Evolutionary conservation across 352 stramenopile genomes (phyloP), one percentile per base, ranked within the genome.

Genomic region (Phytophthora cajani): DNA sequence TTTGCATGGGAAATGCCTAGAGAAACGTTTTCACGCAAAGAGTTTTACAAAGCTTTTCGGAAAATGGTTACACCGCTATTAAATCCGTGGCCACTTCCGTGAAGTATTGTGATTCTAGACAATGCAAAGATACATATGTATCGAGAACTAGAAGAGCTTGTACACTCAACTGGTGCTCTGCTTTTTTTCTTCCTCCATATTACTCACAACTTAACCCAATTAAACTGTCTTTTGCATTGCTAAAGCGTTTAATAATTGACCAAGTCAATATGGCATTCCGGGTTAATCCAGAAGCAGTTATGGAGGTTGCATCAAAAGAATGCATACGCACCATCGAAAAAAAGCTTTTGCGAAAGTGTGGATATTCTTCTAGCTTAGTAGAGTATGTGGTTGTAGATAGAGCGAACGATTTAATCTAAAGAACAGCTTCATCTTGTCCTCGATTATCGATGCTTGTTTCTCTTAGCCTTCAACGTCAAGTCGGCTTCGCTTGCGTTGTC

Each of bases 111-210:
- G 19, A 50, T 49, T 36, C 54, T 60, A 33, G 56, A 62, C 40
- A 62, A 62, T 53, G 40, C 56, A 11, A 62, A 62, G 40, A 62
- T 62, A 51, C 56, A 42, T n/a, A 52, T 62, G 40, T 58, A 58
- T 50, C 40, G n/a, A 17, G 12, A 68, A 12, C 11, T 67, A 16
- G 47, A 67, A 47, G 50, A 51, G 11, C n/a, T 56, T 4, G 61
- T 61, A 9, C 50, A 62, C 44, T 49, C 52, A 10, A 60, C 33
- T 1, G 51, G 61, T 19, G 36, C 33, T 14, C 23, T 70, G 3
- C 40, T 73, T 11, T 71, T 71, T n/a, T 71, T 67, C 42, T 71
- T 2, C 59, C 32, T 27, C 68, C 68, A 6, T 67, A 75, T 19
- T 71, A 25, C 12, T 62, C 62, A 5, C 47, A 75, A 23, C 33